Percentiles rank a stretch among this genome's conserved stretches.
These are phyloP conservation scores for Earliella scabrosa DNA, from an alignment of 1,284 basidiomycete genomes.

Conservation along the genomic window DNA sequence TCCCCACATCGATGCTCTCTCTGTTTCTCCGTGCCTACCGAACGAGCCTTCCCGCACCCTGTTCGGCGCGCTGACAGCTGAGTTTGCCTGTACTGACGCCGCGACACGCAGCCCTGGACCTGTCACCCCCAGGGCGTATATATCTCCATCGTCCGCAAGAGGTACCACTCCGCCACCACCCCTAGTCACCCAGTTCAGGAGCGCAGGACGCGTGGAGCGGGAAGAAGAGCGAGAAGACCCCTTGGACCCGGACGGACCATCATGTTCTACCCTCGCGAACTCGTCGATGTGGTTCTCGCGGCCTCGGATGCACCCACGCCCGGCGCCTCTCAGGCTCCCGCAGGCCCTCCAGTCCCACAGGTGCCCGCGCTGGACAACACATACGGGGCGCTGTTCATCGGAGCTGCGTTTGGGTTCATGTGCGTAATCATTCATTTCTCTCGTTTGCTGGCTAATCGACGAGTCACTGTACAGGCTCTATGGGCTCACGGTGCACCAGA, in stretches of 20 bases:
- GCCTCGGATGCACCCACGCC: neutral
- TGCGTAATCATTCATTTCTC: neutral
- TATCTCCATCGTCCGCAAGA: neutral
- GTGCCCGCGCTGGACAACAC: constrained; percentile 4
- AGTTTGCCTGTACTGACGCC: too few species aligned
- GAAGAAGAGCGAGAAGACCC: neutral
- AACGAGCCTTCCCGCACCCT: too few species aligned
- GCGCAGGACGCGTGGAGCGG: too few species aligned
- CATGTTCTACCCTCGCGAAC: neutral
- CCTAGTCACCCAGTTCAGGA: too few species aligned
- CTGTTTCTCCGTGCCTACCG: too few species aligned
- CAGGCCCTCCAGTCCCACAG: too few species aligned
- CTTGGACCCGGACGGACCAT: neutral
- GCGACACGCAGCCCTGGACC: too few species aligned
- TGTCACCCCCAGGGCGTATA: too few species aligned
- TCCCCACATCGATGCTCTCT: too few species aligned
- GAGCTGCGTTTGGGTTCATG: neutral
- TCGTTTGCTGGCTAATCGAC: neutral
- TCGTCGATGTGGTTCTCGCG: neutral
- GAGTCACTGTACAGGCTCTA: neutral
- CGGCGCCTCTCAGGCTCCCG: too few species aligned
- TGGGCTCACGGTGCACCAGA: neutral
- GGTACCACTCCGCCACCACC: neutral
- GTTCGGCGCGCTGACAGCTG: too few species aligned
- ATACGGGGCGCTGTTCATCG: constrained; percentile 4